phyloP scores from a whole-genome alignment of 1,284 basidiomycete genomes.

The Puccinia hordei region DNA sequence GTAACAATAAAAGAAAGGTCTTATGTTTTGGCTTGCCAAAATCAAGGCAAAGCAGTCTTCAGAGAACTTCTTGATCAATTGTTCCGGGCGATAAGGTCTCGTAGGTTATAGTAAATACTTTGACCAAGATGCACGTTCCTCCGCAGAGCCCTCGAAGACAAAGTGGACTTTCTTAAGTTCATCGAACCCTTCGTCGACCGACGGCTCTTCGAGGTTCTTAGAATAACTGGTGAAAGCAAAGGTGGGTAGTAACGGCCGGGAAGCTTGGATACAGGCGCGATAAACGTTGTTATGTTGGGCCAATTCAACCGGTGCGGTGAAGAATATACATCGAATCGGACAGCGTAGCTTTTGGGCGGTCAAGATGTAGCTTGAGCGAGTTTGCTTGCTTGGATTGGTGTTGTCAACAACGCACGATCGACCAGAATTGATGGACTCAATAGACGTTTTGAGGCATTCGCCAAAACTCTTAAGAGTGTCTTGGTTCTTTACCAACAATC shows the following conservation, averaged over 20 bases:
- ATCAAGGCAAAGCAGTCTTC: no score
- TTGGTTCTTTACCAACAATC: slow-evolving; percentile 66
- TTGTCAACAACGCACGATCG: slow-evolving; percentile 75
- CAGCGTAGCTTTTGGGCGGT: slow-evolving; percentile 27
- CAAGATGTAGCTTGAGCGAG: slow-evolving; percentile 67
- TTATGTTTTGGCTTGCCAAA: no score
- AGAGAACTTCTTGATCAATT: no score
- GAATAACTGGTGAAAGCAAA: slow-evolving; percentile 68
- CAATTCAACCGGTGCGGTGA: slow-evolving; percentile 71
- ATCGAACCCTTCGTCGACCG: slow-evolving; percentile 70
- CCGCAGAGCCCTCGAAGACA: slow-evolving; percentile 73
- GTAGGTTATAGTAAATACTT: slow-evolving; percentile 65
- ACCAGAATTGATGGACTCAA: slow-evolving; percentile 65
- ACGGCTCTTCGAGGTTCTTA: slow-evolving; percentile 70
- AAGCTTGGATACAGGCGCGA: slow-evolving; percentile 59
- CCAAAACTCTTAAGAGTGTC: slow-evolving; percentile 73
- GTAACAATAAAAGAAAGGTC: no score
- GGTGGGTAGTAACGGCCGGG: slow-evolving; percentile 66
- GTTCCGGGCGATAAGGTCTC: neutral
- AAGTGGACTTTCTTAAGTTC: slow-evolving; percentile 77
- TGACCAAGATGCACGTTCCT: slow-evolving; percentile 71
- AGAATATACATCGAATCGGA: slow-evolving; percentile 65
- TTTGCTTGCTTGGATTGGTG: slow-evolving; percentile 52
- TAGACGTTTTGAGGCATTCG: slow-evolving; percentile 72
- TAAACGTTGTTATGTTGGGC: slow-evolving; percentile 89